phyloP scores from a whole-genome alignment of 371 early-diverging fungal species.

The Smittium mucronatum region DNA sequence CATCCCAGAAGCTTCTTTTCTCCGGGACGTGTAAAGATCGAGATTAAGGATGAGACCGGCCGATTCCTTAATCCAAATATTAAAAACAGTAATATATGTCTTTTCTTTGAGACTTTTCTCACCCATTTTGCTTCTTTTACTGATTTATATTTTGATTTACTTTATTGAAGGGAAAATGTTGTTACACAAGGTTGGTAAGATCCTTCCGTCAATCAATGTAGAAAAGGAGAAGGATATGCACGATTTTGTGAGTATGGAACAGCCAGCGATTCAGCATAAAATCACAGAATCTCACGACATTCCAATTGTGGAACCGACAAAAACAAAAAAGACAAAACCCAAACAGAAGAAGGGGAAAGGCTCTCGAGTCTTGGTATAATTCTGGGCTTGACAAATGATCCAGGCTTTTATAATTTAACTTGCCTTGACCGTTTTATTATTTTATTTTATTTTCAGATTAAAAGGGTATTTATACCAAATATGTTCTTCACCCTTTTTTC shows the following conservation, averaged over 20 bases:
- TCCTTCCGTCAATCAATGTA: slow-evolving; percentile 7
- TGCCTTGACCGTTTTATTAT: too few species aligned
- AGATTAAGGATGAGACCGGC: slow-evolving; percentile 14
- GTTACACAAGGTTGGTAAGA: slow-evolving; percentile 12
- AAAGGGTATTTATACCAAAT: too few species aligned
- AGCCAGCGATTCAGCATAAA: background rate
- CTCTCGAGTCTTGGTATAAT: background rate
- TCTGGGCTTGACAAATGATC: too few species aligned
- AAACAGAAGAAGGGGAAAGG: background rate
- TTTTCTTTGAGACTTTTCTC: background rate
- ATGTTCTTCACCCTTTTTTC: too few species aligned
- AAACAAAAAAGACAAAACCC: background rate
- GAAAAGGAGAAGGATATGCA: background rate
- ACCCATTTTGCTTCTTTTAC: background rate
- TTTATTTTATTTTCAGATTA: too few species aligned
- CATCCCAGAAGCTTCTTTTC: slow-evolving; percentile 30
- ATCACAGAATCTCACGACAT: background rate
- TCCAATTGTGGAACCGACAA: background rate
- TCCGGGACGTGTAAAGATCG: slow-evolving; percentile 27
- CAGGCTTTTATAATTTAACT: too few species aligned
- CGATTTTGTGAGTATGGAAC: slow-evolving; percentile 3
- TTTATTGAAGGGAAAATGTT: background rate
- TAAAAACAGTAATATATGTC: slow-evolving; percentile 13
- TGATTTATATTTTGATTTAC: background rate
- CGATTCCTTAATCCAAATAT: slow-evolving; percentile 10